Base-by-base conservation (phyloP, 768 basidiomycete genomes). In the Postia placenta region DNA sequence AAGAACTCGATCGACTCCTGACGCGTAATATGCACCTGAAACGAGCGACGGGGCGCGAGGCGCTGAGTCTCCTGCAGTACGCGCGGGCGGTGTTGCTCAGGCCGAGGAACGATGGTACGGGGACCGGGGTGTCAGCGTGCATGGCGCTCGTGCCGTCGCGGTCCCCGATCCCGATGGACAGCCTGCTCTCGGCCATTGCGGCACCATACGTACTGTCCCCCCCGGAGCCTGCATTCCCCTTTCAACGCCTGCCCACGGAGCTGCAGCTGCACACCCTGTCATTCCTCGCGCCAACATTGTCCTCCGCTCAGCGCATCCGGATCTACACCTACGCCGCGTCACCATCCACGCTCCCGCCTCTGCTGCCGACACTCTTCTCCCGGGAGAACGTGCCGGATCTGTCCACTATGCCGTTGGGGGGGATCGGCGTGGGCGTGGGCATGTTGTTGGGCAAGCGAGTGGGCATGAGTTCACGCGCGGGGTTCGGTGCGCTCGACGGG, bases 221-320 rank as follows among this genome's bases (percentile, higher is more conserved):
- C 1, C 12, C 46, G 7, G 25, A 11, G 6, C 51, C 59, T 4
- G 22, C 57, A 24, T 70, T 69, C 51, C 61, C 68, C 5, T 74
- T 78, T 56, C 53, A 59, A 23, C 28, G 52, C n/a, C 63, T 86
- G 11, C 85, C 85, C 2, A 63, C 61, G 7, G 84, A 86, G 60
- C 64, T 86, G 5, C 74, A 77, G 48, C 71, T 78, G 11, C 60
- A 80, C 59, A 75, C 81, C 30, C 69, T 85, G 27, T 74, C 79
- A 11, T 75, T 76, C 56, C 63, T 83, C 19, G 76, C 80, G 3
- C 82, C 81, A 14, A 67, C 62, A 0, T 72, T 86, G 43, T 83
- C 83, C 15, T 59, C 71, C 17, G 63, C 66, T 1, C 84, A 86
- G 56, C 74, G 74, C 19, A 67, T 75, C 53, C 74, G 74, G 6